A percentile compares a stretch with the other conserved stretches of the same genome.
phyloP scores from a whole-genome alignment of 192 early-diverging fungal species.

The Martensiomyces pterosporus region DNA sequence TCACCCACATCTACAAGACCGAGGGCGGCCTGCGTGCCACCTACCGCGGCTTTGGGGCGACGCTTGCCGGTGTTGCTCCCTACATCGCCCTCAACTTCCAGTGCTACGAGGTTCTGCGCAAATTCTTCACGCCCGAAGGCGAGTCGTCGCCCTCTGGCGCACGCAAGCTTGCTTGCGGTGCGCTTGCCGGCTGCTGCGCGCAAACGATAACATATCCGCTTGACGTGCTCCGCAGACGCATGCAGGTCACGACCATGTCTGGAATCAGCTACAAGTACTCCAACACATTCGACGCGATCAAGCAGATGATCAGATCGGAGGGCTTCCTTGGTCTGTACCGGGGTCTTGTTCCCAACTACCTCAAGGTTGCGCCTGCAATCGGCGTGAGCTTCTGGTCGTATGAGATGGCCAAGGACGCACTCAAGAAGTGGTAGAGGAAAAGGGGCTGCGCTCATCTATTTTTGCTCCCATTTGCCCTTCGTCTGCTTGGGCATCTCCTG shows the following conservation, averaged over 20 bases:
- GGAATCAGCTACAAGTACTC: conserved; percentile 65
- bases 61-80: conserved; percentile 70
- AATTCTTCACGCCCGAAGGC: conserved; percentile 61
- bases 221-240: conserved; percentile 71
- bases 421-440: conserved; percentile 46
- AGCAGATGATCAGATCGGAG: conserved; percentile 60
- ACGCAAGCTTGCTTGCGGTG: conserved; percentile 68
- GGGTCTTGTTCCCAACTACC: conserved; percentile 76
- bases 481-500: no score
- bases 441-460: no score
- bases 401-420: conserved; percentile 68
- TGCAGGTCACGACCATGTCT: conserved; percentile 75
- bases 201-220: conserved; percentile 80
- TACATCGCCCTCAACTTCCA: conserved; percentile 82
- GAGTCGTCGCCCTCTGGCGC: conserved; percentile 55
- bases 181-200: conserved; percentile 72
- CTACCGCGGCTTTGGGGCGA: conserved; percentile 70
- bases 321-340: conserved; percentile 69
- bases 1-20: conserved; percentile 58
- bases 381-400: conserved; percentile 81
- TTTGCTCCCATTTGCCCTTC: no score
- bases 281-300: conserved; percentile 67
- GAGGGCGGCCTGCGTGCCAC: conserved; percentile 73
- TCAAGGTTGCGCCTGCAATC: conserved; percentile 82
- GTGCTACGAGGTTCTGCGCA: conserved; percentile 72